phyloP scores from a whole-genome alignment of 495 filamentous ascomycete species.

The Talaromyces stipitatus region DNA sequence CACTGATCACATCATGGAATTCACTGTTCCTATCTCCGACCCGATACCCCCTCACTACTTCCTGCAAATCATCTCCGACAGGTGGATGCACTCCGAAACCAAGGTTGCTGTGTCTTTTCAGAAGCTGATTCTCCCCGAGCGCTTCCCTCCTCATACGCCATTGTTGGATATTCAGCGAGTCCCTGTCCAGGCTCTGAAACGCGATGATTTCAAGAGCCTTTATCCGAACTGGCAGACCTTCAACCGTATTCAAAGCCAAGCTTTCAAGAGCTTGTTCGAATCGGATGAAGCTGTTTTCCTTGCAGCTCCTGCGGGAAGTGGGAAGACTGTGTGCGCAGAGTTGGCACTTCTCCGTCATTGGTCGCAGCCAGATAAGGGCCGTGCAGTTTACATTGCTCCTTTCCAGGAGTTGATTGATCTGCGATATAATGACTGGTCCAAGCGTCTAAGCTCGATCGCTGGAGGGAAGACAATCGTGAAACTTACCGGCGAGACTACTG shows the following conservation, averaged over 20 bases:
- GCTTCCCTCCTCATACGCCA: slow-evolving; percentile 89
- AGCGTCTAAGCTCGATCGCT: slow-evolving; percentile 59
- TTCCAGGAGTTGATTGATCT: slow-evolving; percentile 91
- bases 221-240: slow-evolving; percentile 85
- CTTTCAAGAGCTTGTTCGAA: slow-evolving; percentile 85
- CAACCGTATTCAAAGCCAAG: slow-evolving; percentile 96
- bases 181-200: slow-evolving; percentile 80
- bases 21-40: slow-evolving; percentile 92
- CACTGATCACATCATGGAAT: slow-evolving; percentile 96
- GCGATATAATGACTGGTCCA: slow-evolving; percentile 73
- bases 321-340: slow-evolving; percentile 95
- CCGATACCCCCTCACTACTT: slow-evolving; percentile 99
- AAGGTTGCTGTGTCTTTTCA: slow-evolving; percentile 91
- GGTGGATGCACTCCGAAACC: slow-evolving; percentile 97
- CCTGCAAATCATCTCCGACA: slow-evolving; percentile 84
- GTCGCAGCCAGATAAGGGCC: slow-evolving; percentile 58
- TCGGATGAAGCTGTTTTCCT: slow-evolving; percentile 91
- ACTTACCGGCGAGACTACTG: slow-evolving; percentile 86
- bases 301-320: slow-evolving; percentile 82
- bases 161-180: slow-evolving; percentile 85
- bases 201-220: slow-evolving; percentile 68
- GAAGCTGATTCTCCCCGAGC: slow-evolving; percentile 87
- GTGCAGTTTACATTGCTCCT: slow-evolving; percentile 90
- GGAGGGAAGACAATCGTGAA: slow-evolving; percentile 92
- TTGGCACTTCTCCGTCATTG: slow-evolving; percentile 87